Conservation (phyloP, 2,329 filamentous ascomycete genomes). For the Hypomyces perniciosus region DNA sequence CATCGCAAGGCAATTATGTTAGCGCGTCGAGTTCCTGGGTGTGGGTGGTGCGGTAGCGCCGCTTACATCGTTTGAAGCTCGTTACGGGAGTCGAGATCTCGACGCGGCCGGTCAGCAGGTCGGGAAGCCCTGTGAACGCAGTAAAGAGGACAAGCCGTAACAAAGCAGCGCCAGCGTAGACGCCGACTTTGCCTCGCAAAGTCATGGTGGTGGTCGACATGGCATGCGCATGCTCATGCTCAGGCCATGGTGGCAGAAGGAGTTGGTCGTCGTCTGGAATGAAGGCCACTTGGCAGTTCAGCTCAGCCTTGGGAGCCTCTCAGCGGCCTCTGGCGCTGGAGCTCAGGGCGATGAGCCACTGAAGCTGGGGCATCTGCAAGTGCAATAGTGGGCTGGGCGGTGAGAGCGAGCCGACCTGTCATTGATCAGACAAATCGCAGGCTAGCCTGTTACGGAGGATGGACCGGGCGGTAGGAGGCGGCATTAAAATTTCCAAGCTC, state of each 20-base stretch:
- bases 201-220: conserved; percentile 34
- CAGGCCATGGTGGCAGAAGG: conserved; percentile 16
- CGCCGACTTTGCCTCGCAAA: conserved; percentile 38
- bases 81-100: conserved; percentile 96
- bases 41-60: neutral
- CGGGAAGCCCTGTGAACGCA: conserved; percentile 75
- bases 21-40: neutral
- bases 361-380: neutral
- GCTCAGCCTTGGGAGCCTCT: neutral
- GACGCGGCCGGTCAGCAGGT: conserved; percentile 81
- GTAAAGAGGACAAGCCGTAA: conserved; percentile 75
- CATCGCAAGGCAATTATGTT: conserved; percentile 4
- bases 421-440: neutral
- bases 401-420: conserved; percentile 14
- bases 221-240: conserved; percentile 20
- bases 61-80: conserved; percentile 92
- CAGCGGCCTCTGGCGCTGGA: neutral
- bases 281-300: conserved; percentile 28
- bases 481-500: conserved; percentile 30
- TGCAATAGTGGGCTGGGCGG: conserved; percentile 17
- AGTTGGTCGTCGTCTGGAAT: conserved; percentile 3
- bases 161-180: conserved; percentile 71
- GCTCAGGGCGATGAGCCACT: neutral
- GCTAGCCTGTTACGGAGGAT: conserved; percentile 14
- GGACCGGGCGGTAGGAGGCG: conserved; percentile 23